Percentiles rank a stretch among this genome's conserved stretches.
These are phyloP conservation scores for Camelina sativa DNA, from an alignment of 345 rosid genomes.

Conservation along the genomic window DNA sequence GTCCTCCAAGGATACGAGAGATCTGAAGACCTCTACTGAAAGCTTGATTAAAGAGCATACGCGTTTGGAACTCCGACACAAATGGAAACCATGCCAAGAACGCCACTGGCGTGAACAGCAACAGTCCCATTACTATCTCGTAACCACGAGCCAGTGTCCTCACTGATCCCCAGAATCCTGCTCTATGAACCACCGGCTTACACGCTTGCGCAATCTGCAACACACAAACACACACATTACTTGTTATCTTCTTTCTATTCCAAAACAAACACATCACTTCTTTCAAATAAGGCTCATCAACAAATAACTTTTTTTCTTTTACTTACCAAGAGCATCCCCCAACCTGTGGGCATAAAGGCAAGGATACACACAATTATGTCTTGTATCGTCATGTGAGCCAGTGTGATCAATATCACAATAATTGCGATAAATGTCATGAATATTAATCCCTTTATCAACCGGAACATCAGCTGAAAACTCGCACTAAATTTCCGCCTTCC, in stretches of 20 bases:
- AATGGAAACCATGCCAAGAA: slow-evolving; percentile 99
- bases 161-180: slow-evolving; percentile 94
- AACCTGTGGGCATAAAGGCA: slow-evolving; percentile 99
- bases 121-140: slow-evolving; percentile 91
- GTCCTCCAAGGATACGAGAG: slow-evolving; percentile 98
- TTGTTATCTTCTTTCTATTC: neutral
- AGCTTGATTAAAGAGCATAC: slow-evolving; percentile 99
- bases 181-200: slow-evolving; percentile 67
- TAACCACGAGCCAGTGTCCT: slow-evolving; percentile 93
- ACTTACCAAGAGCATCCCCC: slow-evolving; percentile 97
- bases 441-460: slow-evolving; percentile 95
- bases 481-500: slow-evolving; percentile 97
- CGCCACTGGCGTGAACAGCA: slow-evolving; percentile 95
- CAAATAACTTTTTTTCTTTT: neutral
- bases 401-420: slow-evolving; percentile 75
- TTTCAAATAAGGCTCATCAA: neutral
- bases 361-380: slow-evolving; percentile 92
- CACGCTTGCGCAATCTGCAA: slow-evolving; percentile 94
- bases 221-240: slow-evolving; percentile 6
- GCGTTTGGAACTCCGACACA: slow-evolving; percentile 97
- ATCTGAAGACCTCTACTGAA: slow-evolving; percentile 99
- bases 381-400: slow-evolving; percentile 81
- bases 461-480: slow-evolving; percentile 88
- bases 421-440: slow-evolving; percentile 82
- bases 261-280: neutral